Percentiles rank a stretch among this genome's conserved stretches.
Evolutionary conservation across 768 basidiomycete genomes (phyloP).

Genomic region (Termitomyces sp.): DNA sequence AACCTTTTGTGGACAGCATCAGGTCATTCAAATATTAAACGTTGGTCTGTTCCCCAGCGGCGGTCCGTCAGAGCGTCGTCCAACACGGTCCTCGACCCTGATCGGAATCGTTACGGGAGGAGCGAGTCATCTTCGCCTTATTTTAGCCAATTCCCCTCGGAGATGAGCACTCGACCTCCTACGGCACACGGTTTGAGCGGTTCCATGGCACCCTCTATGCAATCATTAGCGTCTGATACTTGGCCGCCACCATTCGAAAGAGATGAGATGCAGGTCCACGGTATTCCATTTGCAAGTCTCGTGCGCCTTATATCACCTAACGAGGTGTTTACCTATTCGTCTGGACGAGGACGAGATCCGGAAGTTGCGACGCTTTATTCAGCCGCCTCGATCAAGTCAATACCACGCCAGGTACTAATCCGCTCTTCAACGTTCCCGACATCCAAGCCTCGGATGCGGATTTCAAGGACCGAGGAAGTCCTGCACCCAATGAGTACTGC

Average conservation of each 20-base stretch:
- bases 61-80: constrained; percentile 30
- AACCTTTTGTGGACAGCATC: constrained; percentile 87
- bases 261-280: constrained; percentile 40
- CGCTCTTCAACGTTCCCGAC: constrained; percentile 31
- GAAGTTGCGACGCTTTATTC: constrained; percentile 86
- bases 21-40: constrained; percentile 71
- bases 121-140: constrained; percentile 16
- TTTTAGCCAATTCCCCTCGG: constrained; percentile 14
- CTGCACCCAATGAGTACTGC: constrained; percentile 32
- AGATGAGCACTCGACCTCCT: constrained; percentile 24
- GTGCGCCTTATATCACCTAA: constrained; percentile 66
- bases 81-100: constrained; percentile 10
- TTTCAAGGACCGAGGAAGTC: constrained; percentile 32
- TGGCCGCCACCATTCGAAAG: constrained; percentile 20
- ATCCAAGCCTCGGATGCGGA: constrained; percentile 27
- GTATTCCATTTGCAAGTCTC: constrained; percentile 68
- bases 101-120: constrained; percentile 8
- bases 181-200: constrained; percentile 22
- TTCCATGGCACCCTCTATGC: constrained; percentile 29
- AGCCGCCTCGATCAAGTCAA: constrained; percentile 75
- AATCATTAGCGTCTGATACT: constrained; percentile 29
- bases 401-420: constrained; percentile 36
- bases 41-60: constrained; percentile 71
- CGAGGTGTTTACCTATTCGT: constrained; percentile 44
- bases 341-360: constrained; percentile 50